phyloP scores from a whole-genome alignment of 257 asterid genomes.

The Ehretia macrophylla region DNA sequence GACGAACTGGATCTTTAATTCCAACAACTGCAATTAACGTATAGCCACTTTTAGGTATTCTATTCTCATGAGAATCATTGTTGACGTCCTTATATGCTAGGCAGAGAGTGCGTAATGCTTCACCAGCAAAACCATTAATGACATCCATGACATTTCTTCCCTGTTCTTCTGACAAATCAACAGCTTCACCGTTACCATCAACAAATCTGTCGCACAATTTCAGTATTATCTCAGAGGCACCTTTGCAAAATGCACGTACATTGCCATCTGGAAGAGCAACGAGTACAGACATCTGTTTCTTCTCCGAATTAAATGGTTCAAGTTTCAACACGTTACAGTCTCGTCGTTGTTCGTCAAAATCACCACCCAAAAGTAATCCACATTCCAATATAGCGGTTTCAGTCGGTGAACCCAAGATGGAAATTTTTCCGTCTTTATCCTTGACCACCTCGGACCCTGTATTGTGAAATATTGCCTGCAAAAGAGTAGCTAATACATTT shows the following conservation, averaged over 20 bases:
- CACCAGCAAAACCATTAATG: constrained; percentile 68
- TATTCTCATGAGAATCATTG: constrained; percentile 28
- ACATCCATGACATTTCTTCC: constrained; percentile 33
- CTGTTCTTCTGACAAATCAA: constrained; percentile 59
- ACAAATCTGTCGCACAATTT: constrained; percentile 56
- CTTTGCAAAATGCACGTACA: constrained; percentile 79
- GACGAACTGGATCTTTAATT: constrained; percentile 95
- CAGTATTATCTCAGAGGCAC: constrained; percentile 90
- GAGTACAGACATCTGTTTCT: constrained; percentile 90
- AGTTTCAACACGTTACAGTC: constrained; percentile 59
- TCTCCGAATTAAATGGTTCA: constrained; percentile 93
- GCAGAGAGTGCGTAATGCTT: constrained; percentile 89
- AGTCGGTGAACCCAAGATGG: constrained; percentile 84
- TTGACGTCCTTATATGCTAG: constrained; percentile 76
- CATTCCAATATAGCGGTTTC: constrained; percentile 82
- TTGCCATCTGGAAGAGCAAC: constrained; percentile 69
- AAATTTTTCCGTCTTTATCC: constrained; percentile 57
- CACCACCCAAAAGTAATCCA: constrained; percentile 79
- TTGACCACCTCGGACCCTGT: constrained; percentile 89
- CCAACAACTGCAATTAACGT: constrained; percentile 79
- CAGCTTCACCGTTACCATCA: constrained; percentile 54
- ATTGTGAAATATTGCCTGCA: constrained; percentile 75
- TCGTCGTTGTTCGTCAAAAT: constrained; percentile 59
- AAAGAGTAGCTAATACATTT: constrained; percentile 40
- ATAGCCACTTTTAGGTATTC: constrained; percentile 70